Conservation (phyloP, 768 basidiomycete species). For the Sarcomyxa edulis region DNA sequence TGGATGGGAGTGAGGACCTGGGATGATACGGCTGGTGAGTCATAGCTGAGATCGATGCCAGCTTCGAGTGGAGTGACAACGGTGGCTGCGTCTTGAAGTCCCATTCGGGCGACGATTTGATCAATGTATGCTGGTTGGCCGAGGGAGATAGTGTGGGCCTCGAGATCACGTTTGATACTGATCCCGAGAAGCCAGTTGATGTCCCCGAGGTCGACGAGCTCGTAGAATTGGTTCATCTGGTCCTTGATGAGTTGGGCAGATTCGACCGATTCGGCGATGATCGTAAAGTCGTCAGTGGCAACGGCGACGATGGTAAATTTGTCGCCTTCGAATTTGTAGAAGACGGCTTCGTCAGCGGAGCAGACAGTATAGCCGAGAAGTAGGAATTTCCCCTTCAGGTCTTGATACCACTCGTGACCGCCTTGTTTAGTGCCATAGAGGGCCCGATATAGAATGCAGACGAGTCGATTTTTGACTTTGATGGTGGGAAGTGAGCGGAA, state of each 20-base stretch:
- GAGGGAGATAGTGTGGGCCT: conserved; percentile 14
- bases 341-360: conserved; percentile 18
- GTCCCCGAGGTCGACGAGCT: conserved; percentile 5
- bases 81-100: conserved; percentile 20
- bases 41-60: conserved; percentile 10
- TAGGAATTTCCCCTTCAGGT: conserved; percentile 10
- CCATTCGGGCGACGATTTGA: conserved; percentile 17
- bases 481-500: not conserved
- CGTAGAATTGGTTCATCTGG: not conserved
- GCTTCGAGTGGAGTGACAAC: conserved; percentile 20
- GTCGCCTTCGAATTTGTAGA: conserved; percentile 11
- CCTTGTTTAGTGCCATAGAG: conserved; percentile 31
- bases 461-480: too few relatives aligned
- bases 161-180: conserved; percentile 10
- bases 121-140: conserved; percentile 28
- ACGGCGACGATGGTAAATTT: conserved; percentile 19
- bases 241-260: conserved; percentile 9
- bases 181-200: conserved; percentile 14
- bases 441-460: conserved; percentile 18
- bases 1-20: conserved; percentile 16
- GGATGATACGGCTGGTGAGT: conserved; percentile 15
- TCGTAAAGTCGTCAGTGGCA: conserved; percentile 22
- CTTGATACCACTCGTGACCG: conserved; percentile 20
- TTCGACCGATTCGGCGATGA: conserved; percentile 12
- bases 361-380: conserved; percentile 18